Base-by-base conservation (phyloP, 129 eudicot species). In the Ambrosia artemisiifolia region DNA sequence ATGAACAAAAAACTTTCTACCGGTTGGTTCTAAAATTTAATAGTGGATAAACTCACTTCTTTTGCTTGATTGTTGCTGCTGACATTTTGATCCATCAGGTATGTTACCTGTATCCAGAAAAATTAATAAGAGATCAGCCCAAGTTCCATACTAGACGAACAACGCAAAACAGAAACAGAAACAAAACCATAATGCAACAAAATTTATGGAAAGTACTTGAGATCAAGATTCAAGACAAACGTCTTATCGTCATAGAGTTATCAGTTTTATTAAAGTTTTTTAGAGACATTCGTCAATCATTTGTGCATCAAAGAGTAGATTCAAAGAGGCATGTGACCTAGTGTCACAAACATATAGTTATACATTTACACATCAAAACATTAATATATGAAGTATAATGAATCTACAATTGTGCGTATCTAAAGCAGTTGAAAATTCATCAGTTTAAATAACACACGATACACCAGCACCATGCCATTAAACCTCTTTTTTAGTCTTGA, bases 1-100 rank as follows among this genome's bases (percentile, higher is more conserved):
- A 78, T 40, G 53, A 77, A 53, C 10, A 8, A 68, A 24, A 16
- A 70, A 61, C 44, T 35, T 24, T 48, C 32, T 77, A 69, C 75
- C 49, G 24, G 2, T n/a, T 11, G 35, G n/a, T 47, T 35, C 63
- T 36, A 47, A 20, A 35, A 18, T 36, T 28, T 14, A 48, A 6
- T 17, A 43, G 38, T 18, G 68, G 20, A 61, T 33, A 72, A 61
- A 33, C 60, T 46, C 2, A 11, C 20, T 17, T 35, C 63, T 48
- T 44, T 54, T 38, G 72, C 17, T 35, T 73, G 33, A 43, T 42
- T 38, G 72, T 69, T 59, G 38, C 34, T 14, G 75, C 53, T 19
- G 51, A 14, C 20, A 40, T 28, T 53, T 40, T 63, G 57, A 46
- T 71, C 20, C 18, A 53, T 69, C 4, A 14, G 12, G 42, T 42